phyloP scores from a whole-genome alignment of 768 basidiomycete genomes.

The Suillus paluster region DNA sequence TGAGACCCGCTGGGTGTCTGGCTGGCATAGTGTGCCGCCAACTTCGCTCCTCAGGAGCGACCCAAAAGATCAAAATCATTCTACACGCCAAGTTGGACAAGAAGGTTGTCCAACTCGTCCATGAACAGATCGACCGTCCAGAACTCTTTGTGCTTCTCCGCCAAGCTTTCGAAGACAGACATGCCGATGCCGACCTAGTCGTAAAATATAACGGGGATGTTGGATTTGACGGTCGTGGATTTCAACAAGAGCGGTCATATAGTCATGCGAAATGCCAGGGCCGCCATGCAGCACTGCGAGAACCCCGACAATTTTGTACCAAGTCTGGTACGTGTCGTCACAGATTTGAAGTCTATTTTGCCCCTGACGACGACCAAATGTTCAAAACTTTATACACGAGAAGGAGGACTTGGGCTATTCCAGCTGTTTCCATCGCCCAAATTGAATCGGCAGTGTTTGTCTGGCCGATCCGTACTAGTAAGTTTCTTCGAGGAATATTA shows the following conservation, averaged over 20 bases:
- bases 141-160: conserved; percentile 36
- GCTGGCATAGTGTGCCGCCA: conserved; percentile 41
- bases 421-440: neutral
- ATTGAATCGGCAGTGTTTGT: neutral
- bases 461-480: neutral
- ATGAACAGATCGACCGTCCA: conserved; percentile 52
- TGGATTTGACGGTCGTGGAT: conserved; percentile 20
- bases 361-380: neutral
- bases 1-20: conserved; percentile 38
- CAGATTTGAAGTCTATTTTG: conserved; percentile 5
- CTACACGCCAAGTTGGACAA: conserved; percentile 43
- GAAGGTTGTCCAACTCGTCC: conserved; percentile 51
- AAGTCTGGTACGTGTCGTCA: conserved; percentile 41
- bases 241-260: conserved; percentile 39
- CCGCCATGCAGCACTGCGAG: conserved; percentile 58
- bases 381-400: neutral
- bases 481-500: neutral
- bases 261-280: conserved; percentile 49
- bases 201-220: conserved; percentile 46
- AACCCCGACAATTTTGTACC: conserved; percentile 55
- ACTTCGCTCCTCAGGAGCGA: conserved; percentile 57
- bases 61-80: conserved; percentile 48
- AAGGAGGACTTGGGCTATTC: neutral
- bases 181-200: conserved; percentile 47
- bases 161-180: conserved; percentile 40